Evolutionary conservation across 805 yeast genomes (phyloP), one percentile per base, ranked within the genome.

Genomic region (Saccharomyces mikatae): DNA sequence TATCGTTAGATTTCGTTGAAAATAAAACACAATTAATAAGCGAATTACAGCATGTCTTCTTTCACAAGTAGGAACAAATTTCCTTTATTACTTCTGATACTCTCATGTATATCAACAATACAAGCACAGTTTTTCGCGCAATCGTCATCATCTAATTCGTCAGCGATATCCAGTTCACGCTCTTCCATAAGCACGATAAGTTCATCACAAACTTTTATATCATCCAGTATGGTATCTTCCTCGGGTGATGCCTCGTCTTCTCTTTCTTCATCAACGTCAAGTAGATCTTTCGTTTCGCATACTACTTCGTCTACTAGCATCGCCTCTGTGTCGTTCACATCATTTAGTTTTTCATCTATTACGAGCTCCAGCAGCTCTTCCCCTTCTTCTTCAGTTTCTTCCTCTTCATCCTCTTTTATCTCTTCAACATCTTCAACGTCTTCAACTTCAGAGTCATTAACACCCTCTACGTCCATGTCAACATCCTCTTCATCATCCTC

Each of bases 401-500:
- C 60, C 9, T 44, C 62, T 1, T 52, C 62, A 9, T 54, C 48
- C 50, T 55, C 64, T 1, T 58, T 62, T 3, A 31, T 56, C 29
- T 56, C 59, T 21, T 55, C 60, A 1, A 41, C 62, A 0, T 51
- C 62, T 6, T 53, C 60, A 1, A 41, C 62, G 1, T 51, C 62
- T 6, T 53, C 49, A 48, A 54, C 65, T 1, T 58, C 63, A 3
- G 41, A 56, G 27, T 56, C 59, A 21, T 55, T 60, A 27, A 46
- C 56, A 1, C 41, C 53, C 30, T 52, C 52, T 24, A 32, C 56
- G 13, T 44, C 61, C 2, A 31, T 56, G 11, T 36, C 60, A 10
- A 41, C 54, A 6, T 27, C 62, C 4, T 55, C 68, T 6, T 54
- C 68, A 8, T 47, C 65, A 13, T 21, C 64, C 6, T 56, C 65